Evolutionary conservation across 345 rosid species (phyloP).

Genomic region (Aurinia saxatilis): DNA sequence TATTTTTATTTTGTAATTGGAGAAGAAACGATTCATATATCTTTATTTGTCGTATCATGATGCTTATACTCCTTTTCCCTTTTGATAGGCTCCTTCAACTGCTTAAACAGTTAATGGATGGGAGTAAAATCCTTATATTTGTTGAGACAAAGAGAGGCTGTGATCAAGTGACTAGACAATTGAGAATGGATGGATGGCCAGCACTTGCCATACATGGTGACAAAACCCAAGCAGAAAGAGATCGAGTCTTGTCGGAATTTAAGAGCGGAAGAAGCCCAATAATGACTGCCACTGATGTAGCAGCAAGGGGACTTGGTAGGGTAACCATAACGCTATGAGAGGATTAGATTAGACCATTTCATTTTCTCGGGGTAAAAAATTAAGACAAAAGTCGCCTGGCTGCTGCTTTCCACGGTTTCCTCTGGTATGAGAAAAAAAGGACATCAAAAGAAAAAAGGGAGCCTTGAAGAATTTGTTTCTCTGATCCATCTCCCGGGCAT

Average conservation of each 20-base stretch:
- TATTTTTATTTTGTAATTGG: slow-evolving; percentile 15
- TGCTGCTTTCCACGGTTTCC: slow-evolving; percentile 91
- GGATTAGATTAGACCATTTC: slow-evolving; percentile 40
- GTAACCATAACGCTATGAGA: slow-evolving; percentile 55
- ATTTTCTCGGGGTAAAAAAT: slow-evolving; percentile 33
- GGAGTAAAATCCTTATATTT: slow-evolving; percentile 77
- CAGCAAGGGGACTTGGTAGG: slow-evolving; percentile 99
- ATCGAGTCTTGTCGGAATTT: slow-evolving; percentile 92
- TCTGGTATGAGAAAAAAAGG: slow-evolving; percentile 20
- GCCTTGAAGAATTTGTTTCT: slow-evolving; percentile 34
- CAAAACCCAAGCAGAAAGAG: slow-evolving; percentile 91
- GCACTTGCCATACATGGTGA: slow-evolving; percentile 97
- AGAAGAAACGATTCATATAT: background rate
- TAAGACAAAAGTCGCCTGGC: slow-evolving; percentile 70
- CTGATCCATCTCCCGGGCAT: slow-evolving; percentile 61
- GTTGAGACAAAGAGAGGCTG: slow-evolving; percentile 94
- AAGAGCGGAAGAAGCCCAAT: slow-evolving; percentile 87
- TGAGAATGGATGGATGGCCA: slow-evolving; percentile 99
- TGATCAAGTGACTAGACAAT: slow-evolving; percentile 88
- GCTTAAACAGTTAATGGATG: slow-evolving; percentile 78
- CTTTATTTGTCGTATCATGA: background rate
- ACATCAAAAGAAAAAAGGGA: slow-evolving; percentile 32
- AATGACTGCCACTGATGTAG: slow-evolving; percentile 98
- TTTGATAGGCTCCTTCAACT: slow-evolving; percentile 60
- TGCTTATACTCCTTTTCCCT: background rate